A percentile compares a stretch with the other conserved stretches of the same genome.
These are phyloP conservation scores for Alternaria burnsii DNA, from an alignment of 2,329 filamentous ascomycete species.

Conservation along the genomic window DNA sequence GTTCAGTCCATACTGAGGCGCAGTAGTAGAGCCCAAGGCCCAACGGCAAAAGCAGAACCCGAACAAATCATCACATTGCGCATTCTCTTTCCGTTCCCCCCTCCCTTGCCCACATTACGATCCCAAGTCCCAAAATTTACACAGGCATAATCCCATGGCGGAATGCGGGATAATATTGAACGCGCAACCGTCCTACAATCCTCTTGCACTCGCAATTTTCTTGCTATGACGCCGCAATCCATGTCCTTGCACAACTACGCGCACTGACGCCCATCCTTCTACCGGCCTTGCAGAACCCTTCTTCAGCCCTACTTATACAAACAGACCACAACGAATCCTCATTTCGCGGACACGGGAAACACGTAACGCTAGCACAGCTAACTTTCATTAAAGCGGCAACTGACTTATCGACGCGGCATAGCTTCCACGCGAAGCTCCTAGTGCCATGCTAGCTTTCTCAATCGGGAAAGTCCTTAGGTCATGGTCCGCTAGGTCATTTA, in stretches of 20 bases:
- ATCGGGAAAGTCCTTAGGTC: conserved; percentile 3
- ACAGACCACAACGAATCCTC: conserved; percentile 13
- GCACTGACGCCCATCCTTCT: conserved; percentile 34
- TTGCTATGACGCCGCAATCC: conserved; percentile 22
- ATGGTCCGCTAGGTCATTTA: conserved; percentile 5
- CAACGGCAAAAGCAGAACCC: conserved; percentile 15
- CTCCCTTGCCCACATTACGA: background rate
- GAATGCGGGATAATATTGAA: conserved; percentile 2
- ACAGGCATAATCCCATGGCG: background rate
- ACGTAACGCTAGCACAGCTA: conserved; percentile 5
- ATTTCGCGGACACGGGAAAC: conserved; percentile 21
- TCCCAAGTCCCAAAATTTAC: background rate
- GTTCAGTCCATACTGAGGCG: background rate
- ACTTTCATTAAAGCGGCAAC: conserved; percentile 7
- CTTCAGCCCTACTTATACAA: conserved; percentile 25
- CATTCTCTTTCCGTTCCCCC: background rate
- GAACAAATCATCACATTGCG: conserved; percentile 7
- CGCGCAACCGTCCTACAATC: conserved; percentile 18
- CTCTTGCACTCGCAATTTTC: conserved; percentile 13
- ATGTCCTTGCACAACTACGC: conserved; percentile 30
- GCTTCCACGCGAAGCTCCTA: conserved; percentile 31
- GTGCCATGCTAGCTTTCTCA: conserved; percentile 1
- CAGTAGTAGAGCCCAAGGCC: background rate
- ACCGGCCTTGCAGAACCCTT: conserved; percentile 24
- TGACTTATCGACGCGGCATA: conserved; percentile 27